Conservation (phyloP, 495 filamentous ascomycete species). For the Thozetella sp. region DNA sequence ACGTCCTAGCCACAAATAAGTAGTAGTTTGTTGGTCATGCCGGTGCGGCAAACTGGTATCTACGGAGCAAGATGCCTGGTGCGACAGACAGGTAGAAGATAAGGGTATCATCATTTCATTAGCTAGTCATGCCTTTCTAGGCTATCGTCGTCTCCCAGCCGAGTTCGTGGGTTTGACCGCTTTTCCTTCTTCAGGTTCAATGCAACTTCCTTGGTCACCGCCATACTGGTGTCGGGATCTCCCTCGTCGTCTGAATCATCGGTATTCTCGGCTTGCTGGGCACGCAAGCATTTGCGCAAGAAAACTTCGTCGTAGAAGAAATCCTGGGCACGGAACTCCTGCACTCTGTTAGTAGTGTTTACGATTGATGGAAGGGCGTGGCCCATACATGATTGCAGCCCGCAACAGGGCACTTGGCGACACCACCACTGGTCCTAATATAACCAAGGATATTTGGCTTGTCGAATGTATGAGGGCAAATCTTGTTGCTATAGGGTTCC, state of each 20-base stretch:
- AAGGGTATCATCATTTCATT: too few species aligned
- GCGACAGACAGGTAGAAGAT: too few species aligned
- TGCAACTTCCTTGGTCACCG: background rate
- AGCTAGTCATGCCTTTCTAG: background rate
- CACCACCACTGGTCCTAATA: conserved; percentile 41
- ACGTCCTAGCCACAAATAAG: too few species aligned
- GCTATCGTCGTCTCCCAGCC: background rate
- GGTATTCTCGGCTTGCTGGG: conserved; percentile 24
- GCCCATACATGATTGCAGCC: conserved; percentile 41
- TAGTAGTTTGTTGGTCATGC: too few species aligned
- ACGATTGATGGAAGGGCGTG: background rate
- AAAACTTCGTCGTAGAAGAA: conserved; percentile 41
- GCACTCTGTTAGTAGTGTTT: conserved; percentile 6
- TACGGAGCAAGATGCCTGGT: too few species aligned
- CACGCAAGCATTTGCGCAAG: conserved; percentile 42
- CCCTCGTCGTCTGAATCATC: conserved; percentile 23
- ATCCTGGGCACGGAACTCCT: conserved; percentile 36
- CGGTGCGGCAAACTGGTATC: too few species aligned
- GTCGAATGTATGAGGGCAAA: conserved; percentile 86
- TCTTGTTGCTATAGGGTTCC: conserved; percentile 73
- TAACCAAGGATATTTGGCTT: conserved; percentile 68
- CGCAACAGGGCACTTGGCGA: conserved; percentile 39
- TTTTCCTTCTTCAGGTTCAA: background rate
- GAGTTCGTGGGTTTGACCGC: background rate
- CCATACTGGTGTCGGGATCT: conserved; percentile 5